Evolutionary conservation across 345 rosid species (phyloP), one percentile per base, ranked within the genome.

Genomic region (Anastatica hierochuntica): DNA sequence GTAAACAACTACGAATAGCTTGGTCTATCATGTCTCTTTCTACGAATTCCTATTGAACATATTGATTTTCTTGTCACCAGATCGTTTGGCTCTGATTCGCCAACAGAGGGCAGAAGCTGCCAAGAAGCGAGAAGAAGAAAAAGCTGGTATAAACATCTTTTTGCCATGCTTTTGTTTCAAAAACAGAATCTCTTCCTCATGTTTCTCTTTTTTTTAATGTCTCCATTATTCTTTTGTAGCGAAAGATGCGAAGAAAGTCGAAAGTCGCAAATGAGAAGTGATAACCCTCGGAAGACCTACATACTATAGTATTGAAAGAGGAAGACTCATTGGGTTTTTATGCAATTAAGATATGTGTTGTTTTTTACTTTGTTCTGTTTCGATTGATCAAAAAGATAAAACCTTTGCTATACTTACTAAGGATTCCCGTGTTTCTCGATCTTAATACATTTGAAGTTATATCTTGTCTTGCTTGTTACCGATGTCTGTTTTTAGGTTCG

Each of bases 91-190:
- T 69, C 75, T 90, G 43, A 83, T 90, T 52, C 89, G 95, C 20
- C 88, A 85, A 67, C 88, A 85, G 64, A 75, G 97, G 67, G 95
- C 72, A 52, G 79, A 77, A 49, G 86, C 83, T 55, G 83, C 86
- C 12, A 80, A 67, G 69, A 80, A 80, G 71, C 72, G 86, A 58
- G 86, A 75, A 19, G 80, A 80, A 62, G 86, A 77, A 60, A 80
- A 80, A 60, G 74, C 81, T 6, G 81, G 87, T 75, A 73, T 2
- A 7, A 58, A 11, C 7, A 2, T 2, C 12, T 9, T 24, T 34
- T n/a, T 15, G 26, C 6, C 2, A n/a, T 24, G 14, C 1, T 18
- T 43, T 24, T 10, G 13, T 62, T 39, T 40, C 5, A 1, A 10
- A 49, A 34, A 24, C 33, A 8, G 10, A 51, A 24, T 11, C 1